These are phyloP conservation scores for Candida glucosophila DNA, from an alignment of 1,139 yeast species.

Conservation along the genomic window DNA sequence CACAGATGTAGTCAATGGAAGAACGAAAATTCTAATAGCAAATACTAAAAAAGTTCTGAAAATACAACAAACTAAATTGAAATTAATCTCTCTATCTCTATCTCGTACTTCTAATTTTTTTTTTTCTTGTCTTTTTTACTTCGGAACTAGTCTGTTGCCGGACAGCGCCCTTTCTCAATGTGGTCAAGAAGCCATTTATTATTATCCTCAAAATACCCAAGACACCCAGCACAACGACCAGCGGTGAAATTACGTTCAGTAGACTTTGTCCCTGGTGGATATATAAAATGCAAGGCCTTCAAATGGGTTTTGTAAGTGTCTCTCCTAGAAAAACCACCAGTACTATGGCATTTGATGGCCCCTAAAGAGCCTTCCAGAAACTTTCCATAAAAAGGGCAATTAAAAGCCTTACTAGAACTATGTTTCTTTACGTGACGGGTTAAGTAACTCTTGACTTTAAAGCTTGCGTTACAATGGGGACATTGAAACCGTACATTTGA, in stretches of 20 bases:
- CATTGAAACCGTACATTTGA: slow-evolving; percentile 28
- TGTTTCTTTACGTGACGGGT: slow-evolving; percentile 52
- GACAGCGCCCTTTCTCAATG: slow-evolving; percentile 39
- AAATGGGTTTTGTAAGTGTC: slow-evolving; percentile 53
- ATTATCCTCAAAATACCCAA: slow-evolving; percentile 38
- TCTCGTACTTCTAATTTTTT: too few species aligned
- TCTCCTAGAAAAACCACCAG: slow-evolving; percentile 51
- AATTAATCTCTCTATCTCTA: slow-evolving; percentile 10
- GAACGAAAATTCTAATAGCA: too few species aligned
- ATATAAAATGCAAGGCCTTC: slow-evolving; percentile 49
- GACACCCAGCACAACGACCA: slow-evolving; percentile 54
- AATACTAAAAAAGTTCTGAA: too few species aligned
- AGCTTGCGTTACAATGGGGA: slow-evolving; percentile 35
- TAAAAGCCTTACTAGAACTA: slow-evolving; percentile 39
- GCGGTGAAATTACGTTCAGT: slow-evolving; percentile 32
- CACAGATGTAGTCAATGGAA: too few species aligned
- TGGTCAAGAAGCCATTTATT: slow-evolving; percentile 43
- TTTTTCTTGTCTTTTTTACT: too few species aligned
- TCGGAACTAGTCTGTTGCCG: too few species aligned
- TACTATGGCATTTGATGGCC: slow-evolving; percentile 48
- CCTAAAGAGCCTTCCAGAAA: slow-evolving; percentile 10
- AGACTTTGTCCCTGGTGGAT: slow-evolving; percentile 50
- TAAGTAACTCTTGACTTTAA: slow-evolving; percentile 49
- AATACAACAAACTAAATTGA: too few species aligned
- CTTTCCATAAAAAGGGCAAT: slow-evolving; percentile 45